Percentiles rank a stretch among this genome's conserved stretches.
These are phyloP conservation scores for Bipolaris gigantea DNA, from an alignment of 2,329 filamentous ascomycete genomes.

Conservation along the genomic window DNA sequence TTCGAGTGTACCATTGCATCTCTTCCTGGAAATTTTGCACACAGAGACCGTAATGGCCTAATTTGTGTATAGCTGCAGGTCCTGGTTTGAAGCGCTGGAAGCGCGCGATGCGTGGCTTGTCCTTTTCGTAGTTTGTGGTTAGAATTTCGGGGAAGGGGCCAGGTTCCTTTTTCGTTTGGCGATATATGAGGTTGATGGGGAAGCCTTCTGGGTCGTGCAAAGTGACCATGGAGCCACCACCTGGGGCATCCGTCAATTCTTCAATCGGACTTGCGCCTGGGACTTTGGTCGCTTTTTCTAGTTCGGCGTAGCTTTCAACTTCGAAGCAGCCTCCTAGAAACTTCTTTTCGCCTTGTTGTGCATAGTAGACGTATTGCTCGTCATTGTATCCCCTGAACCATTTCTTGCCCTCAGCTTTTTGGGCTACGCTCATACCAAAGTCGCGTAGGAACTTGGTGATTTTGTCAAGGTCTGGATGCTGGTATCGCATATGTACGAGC, in stretches of 20 bases:
- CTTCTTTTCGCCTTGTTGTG: slow-evolving; percentile 52
- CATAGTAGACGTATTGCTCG: slow-evolving; percentile 63
- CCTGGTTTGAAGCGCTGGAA: slow-evolving; percentile 58
- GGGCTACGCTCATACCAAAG: slow-evolving; percentile 42
- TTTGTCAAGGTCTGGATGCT: slow-evolving; percentile 54
- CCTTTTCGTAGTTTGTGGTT: slow-evolving; percentile 46
- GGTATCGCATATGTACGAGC: slow-evolving; percentile 57
- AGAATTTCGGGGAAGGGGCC: slow-evolving; percentile 54
- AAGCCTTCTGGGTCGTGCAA: slow-evolving; percentile 56
- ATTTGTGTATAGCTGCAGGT: slow-evolving; percentile 54
- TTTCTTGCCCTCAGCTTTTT: slow-evolving; percentile 43
- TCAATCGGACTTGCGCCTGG: slow-evolving; percentile 54
- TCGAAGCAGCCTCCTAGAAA: slow-evolving; percentile 63
- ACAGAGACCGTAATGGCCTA: slow-evolving; percentile 54
- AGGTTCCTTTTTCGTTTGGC: slow-evolving; percentile 52
- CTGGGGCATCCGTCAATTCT: slow-evolving; percentile 55
- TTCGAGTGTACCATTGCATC: slow-evolving; percentile 50
- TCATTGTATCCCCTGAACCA: slow-evolving; percentile 65
- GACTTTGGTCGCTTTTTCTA: slow-evolving; percentile 53
- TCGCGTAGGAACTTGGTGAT: slow-evolving; percentile 52
- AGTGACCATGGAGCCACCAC: slow-evolving; percentile 56
- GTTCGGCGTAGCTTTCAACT: slow-evolving; percentile 59
- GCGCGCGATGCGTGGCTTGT: slow-evolving; percentile 52
- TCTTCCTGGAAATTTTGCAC: slow-evolving; percentile 44
- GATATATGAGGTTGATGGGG: slow-evolving; percentile 61